Base-by-base conservation (phyloP, 352 stramenopile genomes). In the Phytophthora megakarya region DNA sequence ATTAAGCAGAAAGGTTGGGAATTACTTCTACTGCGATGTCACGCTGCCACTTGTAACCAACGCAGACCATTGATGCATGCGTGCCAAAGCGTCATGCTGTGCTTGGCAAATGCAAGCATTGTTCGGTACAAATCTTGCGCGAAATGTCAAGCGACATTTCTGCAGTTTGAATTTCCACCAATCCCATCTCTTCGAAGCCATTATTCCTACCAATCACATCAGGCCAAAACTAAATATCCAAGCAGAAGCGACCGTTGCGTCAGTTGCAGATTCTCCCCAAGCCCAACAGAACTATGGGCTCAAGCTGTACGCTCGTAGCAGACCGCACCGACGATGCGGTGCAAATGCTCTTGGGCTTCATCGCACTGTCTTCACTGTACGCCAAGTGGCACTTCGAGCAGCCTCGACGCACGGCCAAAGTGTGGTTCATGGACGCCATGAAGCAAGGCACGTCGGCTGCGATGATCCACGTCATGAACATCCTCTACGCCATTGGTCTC, bases 381-480 rank as follows among this genome's bases (percentile, higher is more conserved):
- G 78, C 75, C 52, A 94, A 94, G 50, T 89, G 85, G 81, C 74
- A 86, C 60, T 84, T 84, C 42, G 85, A 94, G 65, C 69, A 28
- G 16, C 85, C 85, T 18, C 83, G 84, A 9, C 72, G 85, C 25
- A 55, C 85, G 15, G 73, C 66, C n/a, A 68, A 79, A 57, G 74
- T 94, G 56, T 94, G 85, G 85, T 89, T 94, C 51, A 81, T 94
- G 66, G 85, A 94, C 58, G 85, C 85, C 49, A 88, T 89, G 71
- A 94, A 94, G 61, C 85, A 94, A 55, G 85, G 82, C 67, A 87
- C 81, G 52, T 91, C 81, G 15, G 85, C 85, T 18, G 78, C 76
- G 3, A 89, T 94, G 69, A 78, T 91, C 44, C 85, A 94, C 62
- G 76, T 90, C 53, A 72, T 91, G 52, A 94, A 94, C 62, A 89